phyloP scores from a whole-genome alignment of 78 protist genomes.

The Polysphondylium violaceum region DNA sequence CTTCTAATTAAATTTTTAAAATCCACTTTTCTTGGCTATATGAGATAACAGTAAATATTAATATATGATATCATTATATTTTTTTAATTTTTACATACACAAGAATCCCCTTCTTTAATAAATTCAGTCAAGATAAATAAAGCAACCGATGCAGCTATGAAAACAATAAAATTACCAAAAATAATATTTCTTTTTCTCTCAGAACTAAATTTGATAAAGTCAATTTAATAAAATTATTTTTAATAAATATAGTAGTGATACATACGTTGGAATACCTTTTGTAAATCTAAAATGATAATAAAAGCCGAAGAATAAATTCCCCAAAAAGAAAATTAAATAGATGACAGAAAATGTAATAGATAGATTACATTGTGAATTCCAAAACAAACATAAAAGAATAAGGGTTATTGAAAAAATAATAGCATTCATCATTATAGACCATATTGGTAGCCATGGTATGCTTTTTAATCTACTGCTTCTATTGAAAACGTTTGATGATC shows the following conservation, averaged over 20 bases:
- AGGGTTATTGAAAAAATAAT: not conserved
- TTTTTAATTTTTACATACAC: not conserved
- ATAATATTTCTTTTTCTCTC: slow-evolving; percentile 3
- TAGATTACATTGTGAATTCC: not conserved
- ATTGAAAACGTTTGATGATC: too few species aligned
- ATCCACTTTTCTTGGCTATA: not conserved
- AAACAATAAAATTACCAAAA: not conserved
- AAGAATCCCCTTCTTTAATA: not conserved
- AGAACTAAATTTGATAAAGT: not conserved
- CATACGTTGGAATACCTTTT: slow-evolving; percentile 2
- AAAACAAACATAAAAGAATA: not conserved
- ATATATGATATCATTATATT: not conserved
- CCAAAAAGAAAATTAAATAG: slow-evolving; percentile 9
- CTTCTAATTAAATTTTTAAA: slow-evolving; percentile 1
- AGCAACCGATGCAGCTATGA: not conserved
- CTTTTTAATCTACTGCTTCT: not conserved
- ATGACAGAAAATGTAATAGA: not conserved
- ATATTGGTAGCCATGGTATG: not conserved
- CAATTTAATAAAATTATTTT: too few species aligned
- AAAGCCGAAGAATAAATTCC: not conserved
- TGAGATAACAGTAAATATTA: not conserved
- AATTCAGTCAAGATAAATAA: not conserved
- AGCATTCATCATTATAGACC: slow-evolving; percentile 2
- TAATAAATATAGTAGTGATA: not conserved
- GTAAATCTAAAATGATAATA: not conserved